phyloP scores from a whole-genome alignment of 257 asterid genomes.

The Solanum peruvianum region DNA sequence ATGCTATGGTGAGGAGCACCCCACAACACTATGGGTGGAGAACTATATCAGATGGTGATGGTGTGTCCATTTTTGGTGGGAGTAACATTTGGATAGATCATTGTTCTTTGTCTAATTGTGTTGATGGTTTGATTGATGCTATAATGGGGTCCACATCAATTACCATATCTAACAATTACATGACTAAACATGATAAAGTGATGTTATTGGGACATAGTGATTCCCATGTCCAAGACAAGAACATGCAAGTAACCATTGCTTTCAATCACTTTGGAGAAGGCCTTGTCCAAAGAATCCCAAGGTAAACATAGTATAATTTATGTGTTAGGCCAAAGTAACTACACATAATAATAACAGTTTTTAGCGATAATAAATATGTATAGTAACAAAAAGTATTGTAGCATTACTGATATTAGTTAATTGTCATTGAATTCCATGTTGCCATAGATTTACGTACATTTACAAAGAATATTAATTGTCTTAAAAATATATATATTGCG shows the following conservation, averaged over 20 bases:
- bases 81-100: slow-evolving; percentile 65
- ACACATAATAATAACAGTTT: rapidly evolving
- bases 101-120: slow-evolving; percentile 46
- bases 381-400: too few relatives aligned
- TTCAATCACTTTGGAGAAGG: slow-evolving; percentile 63
- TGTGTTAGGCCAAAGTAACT: background rate
- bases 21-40: slow-evolving; percentile 52
- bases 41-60: slow-evolving; percentile 51
- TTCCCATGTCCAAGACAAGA: slow-evolving; percentile 24
- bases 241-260: slow-evolving; percentile 58
- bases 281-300: slow-evolving; percentile 59
- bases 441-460: too few relatives aligned
- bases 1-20: slow-evolving; percentile 47
- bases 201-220: slow-evolving; percentile 57
- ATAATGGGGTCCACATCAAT: slow-evolving; percentile 43
- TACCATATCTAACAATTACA: slow-evolving; percentile 41
- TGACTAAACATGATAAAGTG: slow-evolving; percentile 53
- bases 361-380: too few relatives aligned
- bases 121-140: slow-evolving; percentile 51
- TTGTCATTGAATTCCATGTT: too few relatives aligned
- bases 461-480: too few relatives aligned
- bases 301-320: slow-evolving; percentile 9
- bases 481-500: too few relatives aligned
- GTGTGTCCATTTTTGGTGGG: slow-evolving; percentile 52
- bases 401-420: background rate